Base-by-base conservation (phyloP, 1,284 basidiomycete species). In the Ganoderma sinense region DNA sequence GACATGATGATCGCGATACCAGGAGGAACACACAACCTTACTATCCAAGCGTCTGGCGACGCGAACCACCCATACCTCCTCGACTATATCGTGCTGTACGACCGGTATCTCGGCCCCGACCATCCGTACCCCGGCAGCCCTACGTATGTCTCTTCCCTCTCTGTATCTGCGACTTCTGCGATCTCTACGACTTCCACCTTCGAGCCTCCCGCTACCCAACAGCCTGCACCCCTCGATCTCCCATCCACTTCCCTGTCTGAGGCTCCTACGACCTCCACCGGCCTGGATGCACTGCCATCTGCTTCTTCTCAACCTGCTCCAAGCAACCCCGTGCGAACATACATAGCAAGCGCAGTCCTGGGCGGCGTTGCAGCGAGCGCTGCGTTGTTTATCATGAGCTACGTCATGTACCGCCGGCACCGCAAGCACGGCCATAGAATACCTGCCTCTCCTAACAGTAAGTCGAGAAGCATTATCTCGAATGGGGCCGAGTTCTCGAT, bases 81-180 rank as follows among this genome's bases (percentile, higher is more conserved):
- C 36, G 56, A 59, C 33, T 59, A 59, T 13, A 59, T 59, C 56
- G 33, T 59, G 56, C 36, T 59, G 33, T 59, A 18, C 6, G 33
- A 59, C 33, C 6, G 23, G 11, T 59, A 59, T 11, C 56, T 59
- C 1, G 56, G 56, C 20, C 33, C 56, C 7, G 33, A 59, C 33
- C 56, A 39, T 4, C 31, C 33, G 6, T 59, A 59, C 18, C 56
- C 33, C 20, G 56, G 33, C 18, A 59, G 56, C 16, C 56, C 56
- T 4, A 59, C 56, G 29, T 39, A 33, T 8, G 33, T 36, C n/a
- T 59, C 33, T 33, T 31, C 55, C 23, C 29, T 56, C 26, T 56
- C 55, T 7, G 11, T 29, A 8, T 20, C 55, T 3, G 16, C 55
- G 14, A 33, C 55, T 4, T 53, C 51, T 23, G 16, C 23, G 23